Evolutionary conservation across 1,284 basidiomycete genomes (phyloP).

Genomic region (Agroathelia rolfsii): DNA sequence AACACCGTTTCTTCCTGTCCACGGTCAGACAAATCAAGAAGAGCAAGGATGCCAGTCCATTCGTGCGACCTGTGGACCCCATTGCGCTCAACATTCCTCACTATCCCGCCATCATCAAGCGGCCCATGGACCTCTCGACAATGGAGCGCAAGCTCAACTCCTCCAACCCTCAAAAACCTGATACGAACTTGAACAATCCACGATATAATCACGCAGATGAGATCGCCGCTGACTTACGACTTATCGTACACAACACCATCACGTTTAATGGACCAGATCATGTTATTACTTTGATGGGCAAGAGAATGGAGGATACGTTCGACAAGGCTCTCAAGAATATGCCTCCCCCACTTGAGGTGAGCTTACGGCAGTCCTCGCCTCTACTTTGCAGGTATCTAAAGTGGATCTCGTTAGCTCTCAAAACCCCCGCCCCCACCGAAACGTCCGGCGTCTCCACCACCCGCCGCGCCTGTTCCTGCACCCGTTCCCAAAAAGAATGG

Average conservation of each 20-base stretch:
- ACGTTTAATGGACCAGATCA: slow-evolving; percentile 94
- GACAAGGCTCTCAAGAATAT: slow-evolving; percentile 84
- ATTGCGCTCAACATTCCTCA: slow-evolving; percentile 86
- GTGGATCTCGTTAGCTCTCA: slow-evolving; percentile 19
- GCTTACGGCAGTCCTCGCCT: slow-evolving; percentile 25
- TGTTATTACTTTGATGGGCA: slow-evolving; percentile 69
- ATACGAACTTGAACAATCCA: slow-evolving; percentile 57
- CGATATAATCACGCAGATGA: slow-evolving; percentile 69
- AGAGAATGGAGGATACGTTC: slow-evolving; percentile 75
- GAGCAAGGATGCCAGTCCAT: slow-evolving; percentile 75
- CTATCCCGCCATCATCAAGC: slow-evolving; percentile 80
- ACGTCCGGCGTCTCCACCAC: slow-evolving; percentile 24
- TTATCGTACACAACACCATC: slow-evolving; percentile 83
- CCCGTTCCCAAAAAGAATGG: slow-evolving; percentile 35
- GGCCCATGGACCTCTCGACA: slow-evolving; percentile 94
- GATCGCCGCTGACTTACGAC: slow-evolving; percentile 73
- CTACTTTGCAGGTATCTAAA: slow-evolving; percentile 14
- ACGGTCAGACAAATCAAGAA: slow-evolving; percentile 83
- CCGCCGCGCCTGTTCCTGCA: slow-evolving; percentile 26
- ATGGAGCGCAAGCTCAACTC: slow-evolving; percentile 81
- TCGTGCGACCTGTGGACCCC: slow-evolving; percentile 86
- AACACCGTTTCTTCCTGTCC: slow-evolving; percentile 77
- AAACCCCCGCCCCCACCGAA: slow-evolving; percentile 51
- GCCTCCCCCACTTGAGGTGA: slow-evolving; percentile 68
- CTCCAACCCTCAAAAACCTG: slow-evolving; percentile 71